Evolutionary conservation across 805 yeast species (phyloP).

Genomic region (Yarrowia alimentaria): DNA sequence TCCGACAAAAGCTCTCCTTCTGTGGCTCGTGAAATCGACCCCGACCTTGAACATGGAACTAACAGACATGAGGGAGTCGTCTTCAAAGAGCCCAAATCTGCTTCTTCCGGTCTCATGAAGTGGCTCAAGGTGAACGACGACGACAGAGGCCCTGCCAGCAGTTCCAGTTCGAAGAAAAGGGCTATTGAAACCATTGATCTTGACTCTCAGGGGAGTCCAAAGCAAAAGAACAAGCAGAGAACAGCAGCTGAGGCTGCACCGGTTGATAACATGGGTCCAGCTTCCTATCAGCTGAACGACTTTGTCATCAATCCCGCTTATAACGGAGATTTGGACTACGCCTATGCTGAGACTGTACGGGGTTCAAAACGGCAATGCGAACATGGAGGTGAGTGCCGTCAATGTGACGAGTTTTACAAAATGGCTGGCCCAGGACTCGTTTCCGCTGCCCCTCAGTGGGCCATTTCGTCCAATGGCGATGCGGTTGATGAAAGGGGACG

Average conservation of each 20-base stretch:
- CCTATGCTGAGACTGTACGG: conserved; percentile 41
- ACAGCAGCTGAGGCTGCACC: too few species aligned
- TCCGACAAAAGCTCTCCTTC: conserved; percentile 9
- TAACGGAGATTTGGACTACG: conserved; percentile 38
- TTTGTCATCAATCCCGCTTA: conserved; percentile 42
- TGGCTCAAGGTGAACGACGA: conserved; percentile 22
- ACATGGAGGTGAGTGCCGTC: conserved; percentile 42
- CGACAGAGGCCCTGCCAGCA: not conserved
- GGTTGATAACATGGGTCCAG: too few species aligned
- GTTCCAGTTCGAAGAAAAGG: not conserved
- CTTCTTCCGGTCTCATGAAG: conserved; percentile 17
- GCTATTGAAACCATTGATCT: not conserved
- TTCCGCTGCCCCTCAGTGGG: conserved; percentile 39
- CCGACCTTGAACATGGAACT: conserved; percentile 4
- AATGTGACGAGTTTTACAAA: conserved; percentile 41
- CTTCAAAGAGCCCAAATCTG: conserved; percentile 2
- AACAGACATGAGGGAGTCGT: conserved; percentile 3
- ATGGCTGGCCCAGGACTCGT: conserved; percentile 37
- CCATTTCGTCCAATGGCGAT: too few species aligned
- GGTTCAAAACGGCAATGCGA: conserved; percentile 40
- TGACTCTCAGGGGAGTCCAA: not conserved
- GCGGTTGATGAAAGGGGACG: not conserved
- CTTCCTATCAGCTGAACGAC: conserved; percentile 38
- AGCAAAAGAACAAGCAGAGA: not conserved
- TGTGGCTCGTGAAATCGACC: conserved; percentile 9